Percentiles rank a stretch among this genome's conserved stretches.
phyloP scores from a whole-genome alignment of 148 eudicot species.

The Dysphania ambrosioides region DNA sequence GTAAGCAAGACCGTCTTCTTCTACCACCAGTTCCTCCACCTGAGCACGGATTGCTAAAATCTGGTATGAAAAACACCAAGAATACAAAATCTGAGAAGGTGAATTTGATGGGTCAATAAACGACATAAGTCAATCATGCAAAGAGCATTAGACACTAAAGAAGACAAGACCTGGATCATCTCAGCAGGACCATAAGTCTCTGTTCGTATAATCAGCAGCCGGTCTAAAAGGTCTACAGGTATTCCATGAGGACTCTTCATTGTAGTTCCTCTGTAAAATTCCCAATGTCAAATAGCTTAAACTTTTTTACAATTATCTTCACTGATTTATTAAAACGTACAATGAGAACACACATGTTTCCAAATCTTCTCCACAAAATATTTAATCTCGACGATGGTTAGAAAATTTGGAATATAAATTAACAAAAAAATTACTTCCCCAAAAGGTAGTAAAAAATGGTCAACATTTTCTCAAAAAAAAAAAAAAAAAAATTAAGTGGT shows the following conservation, averaged over 20 bases:
- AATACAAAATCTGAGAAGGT: background rate
- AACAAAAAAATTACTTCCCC: background rate
- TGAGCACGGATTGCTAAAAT: constrained; percentile 95
- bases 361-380: background rate
- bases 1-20: constrained; percentile 87
- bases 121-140: background rate
- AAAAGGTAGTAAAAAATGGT: background rate
- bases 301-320: background rate
- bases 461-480: too few species aligned
- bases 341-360: background rate
- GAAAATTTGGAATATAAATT: background rate
- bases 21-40: constrained; percentile 83
- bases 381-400: background rate
- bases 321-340: background rate
- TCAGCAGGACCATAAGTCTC: constrained; percentile 93
- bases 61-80: constrained; percentile 34
- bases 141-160: background rate
- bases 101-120: background rate
- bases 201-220: constrained; percentile 72
- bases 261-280: constrained; percentile 77
- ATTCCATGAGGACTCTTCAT: constrained; percentile 96
- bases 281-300: background rate
- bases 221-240: constrained; percentile 88
- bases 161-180: constrained; percentile 78
- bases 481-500: too few species aligned